phyloP scores from a whole-genome alignment of 2,329 filamentous ascomycete genomes.

The Trichoderma harzianum region DNA sequence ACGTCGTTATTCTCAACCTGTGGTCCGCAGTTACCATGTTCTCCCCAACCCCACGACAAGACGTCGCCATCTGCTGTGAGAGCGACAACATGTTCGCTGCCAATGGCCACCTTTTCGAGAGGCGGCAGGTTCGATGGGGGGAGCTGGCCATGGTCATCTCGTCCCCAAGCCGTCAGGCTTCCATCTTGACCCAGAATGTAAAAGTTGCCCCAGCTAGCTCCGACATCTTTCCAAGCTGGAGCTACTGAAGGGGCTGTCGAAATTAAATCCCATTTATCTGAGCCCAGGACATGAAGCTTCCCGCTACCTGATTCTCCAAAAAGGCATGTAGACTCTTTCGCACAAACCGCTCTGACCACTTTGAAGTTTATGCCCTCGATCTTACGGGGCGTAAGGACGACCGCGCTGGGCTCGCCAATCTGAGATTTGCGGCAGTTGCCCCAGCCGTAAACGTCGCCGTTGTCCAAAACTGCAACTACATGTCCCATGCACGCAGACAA shows the following conservation, averaged over 20 bases:
- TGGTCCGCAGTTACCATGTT: constrained; percentile 92
- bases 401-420: constrained; percentile 57
- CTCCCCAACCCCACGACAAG: constrained; percentile 91
- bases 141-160: constrained; percentile 81
- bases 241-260: constrained; percentile 53
- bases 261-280: constrained; percentile 67
- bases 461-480: constrained; percentile 66
- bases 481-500: constrained; percentile 76
- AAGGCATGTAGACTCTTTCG: constrained; percentile 80
- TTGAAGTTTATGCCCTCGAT: constrained; percentile 58
- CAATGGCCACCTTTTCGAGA: constrained; percentile 66
- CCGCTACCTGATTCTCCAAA: constrained; percentile 55
- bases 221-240: constrained; percentile 62
- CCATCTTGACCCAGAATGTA: constrained; percentile 65
- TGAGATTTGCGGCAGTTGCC: constrained; percentile 85
- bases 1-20: constrained; percentile 62
- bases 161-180: constrained; percentile 69
- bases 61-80: constrained; percentile 63
- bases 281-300: constrained; percentile 64
- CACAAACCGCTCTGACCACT: constrained; percentile 68
- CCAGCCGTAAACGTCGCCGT: constrained; percentile 83
- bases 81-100: constrained; percentile 86
- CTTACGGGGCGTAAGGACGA: constrained; percentile 58
- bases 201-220: constrained; percentile 78
- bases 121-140: constrained; percentile 59